Percentiles rank a stretch among this genome's conserved stretches.
Evolutionary conservation across 345 rosid genomes (phyloP).

Genomic region (Salix brachista): DNA sequence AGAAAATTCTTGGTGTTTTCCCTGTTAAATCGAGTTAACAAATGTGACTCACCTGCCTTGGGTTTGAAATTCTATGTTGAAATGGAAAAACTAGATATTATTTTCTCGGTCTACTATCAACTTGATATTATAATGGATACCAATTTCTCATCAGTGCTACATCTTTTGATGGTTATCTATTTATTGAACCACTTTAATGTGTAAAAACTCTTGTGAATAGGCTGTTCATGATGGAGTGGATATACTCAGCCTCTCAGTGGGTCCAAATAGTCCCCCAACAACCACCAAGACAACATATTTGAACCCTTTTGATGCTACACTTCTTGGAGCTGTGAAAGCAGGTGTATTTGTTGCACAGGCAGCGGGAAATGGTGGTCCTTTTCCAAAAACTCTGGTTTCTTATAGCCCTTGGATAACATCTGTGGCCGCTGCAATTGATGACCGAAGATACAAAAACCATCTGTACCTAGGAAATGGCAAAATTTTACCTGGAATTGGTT

Average conservation of each 20-base stretch:
- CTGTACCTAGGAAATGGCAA: conserved; percentile 81
- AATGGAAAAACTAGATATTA: not conserved
- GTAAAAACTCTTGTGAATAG: conserved; percentile 34
- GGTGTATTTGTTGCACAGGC: conserved; percentile 99
- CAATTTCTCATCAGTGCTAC: not conserved
- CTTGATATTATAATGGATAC: not conserved
- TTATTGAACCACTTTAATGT: conserved; percentile 1
- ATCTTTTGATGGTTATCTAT: not conserved
- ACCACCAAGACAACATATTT: conserved; percentile 78
- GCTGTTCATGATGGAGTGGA: conserved; percentile 99
- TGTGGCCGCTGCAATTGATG: conserved; percentile 98
- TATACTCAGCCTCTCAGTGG: conserved; percentile 90
- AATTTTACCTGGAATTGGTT: conserved; percentile 74
- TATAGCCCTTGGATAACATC: conserved; percentile 97
- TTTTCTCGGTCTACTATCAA: not conserved
- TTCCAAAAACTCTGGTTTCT: conserved; percentile 87
- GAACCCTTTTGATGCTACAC: conserved; percentile 94
- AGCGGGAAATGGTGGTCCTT: conserved; percentile 97
- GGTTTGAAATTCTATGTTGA: not conserved
- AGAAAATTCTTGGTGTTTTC: not conserved
- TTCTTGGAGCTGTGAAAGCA: conserved; percentile 94
- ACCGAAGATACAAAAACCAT: conserved; percentile 91
- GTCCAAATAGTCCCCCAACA: conserved; percentile 95
- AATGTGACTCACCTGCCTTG: not conserved
- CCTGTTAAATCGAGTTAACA: not conserved